These are phyloP conservation scores for Wilcoxina mikolae DNA, from an alignment of 495 filamentous ascomycete genomes.

Conservation along the genomic window DNA sequence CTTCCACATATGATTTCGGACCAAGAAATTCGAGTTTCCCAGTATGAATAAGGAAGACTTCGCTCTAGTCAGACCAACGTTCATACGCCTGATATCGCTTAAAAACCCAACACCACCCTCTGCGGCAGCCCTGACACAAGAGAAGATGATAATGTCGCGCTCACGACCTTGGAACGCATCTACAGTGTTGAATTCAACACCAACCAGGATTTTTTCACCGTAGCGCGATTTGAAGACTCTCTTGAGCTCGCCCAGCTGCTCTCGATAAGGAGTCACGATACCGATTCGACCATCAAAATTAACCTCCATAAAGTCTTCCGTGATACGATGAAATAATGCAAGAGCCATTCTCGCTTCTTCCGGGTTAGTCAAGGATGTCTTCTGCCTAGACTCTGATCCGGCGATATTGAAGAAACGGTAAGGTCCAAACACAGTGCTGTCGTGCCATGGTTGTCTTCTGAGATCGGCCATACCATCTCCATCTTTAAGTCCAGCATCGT, in stretches of 20 bases:
- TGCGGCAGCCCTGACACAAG: conserved; percentile 79
- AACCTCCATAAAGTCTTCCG: conserved; percentile 48
- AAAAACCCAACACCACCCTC: conserved; percentile 94
- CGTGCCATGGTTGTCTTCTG: conserved; percentile 70
- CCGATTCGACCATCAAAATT: conserved; percentile 76
- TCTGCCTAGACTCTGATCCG: conserved; percentile 64
- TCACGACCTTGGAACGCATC: conserved; percentile 96
- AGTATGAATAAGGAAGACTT: conserved; percentile 92
- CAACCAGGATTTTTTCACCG: conserved; percentile 57
- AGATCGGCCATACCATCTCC: conserved; percentile 64
- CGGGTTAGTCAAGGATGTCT: conserved; percentile 77
- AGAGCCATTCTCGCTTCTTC: conserved; percentile 76
- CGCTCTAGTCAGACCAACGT: conserved; percentile 90
- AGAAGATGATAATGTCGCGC: conserved; percentile 96
- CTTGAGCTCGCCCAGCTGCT: conserved; percentile 69
- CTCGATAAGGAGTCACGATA: conserved; percentile 94
- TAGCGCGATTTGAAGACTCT: conserved; percentile 52
- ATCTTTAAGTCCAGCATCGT: conserved; percentile 72
- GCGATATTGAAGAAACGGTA: conserved; percentile 97
- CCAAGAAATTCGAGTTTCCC: conserved; percentile 71
- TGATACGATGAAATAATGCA: conserved; percentile 63
- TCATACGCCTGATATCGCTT: conserved; percentile 97
- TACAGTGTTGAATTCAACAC: conserved; percentile 92
- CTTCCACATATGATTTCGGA: conserved; percentile 80
- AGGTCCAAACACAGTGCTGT: conserved; percentile 61